Evolutionary conservation across 2,329 filamentous ascomycete genomes (phyloP).

Genomic region (Paecilomyces variotii): DNA sequence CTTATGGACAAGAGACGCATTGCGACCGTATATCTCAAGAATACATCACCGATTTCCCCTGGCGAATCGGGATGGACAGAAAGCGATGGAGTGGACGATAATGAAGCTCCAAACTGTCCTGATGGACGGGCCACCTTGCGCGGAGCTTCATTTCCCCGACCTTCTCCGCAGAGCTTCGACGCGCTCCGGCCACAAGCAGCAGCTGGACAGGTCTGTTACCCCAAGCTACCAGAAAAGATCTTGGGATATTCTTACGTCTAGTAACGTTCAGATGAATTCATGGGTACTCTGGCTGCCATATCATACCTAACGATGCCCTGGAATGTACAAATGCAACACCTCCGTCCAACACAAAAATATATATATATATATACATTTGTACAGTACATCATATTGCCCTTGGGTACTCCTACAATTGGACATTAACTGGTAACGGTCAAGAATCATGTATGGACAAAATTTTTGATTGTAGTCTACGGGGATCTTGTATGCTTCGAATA

Average conservation of each 20-base stretch:
- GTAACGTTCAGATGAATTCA: too few species aligned
- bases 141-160: constrained; percentile 30
- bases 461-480: background rate
- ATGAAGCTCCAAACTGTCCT: constrained; percentile 4
- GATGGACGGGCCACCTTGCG: constrained; percentile 27
- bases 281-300: too few species aligned
- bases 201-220: background rate
- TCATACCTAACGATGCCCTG: too few species aligned
- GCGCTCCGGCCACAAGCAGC: background rate
- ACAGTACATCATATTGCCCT: too few species aligned
- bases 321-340: too few species aligned
- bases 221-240: too few species aligned
- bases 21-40: constrained; percentile 16
- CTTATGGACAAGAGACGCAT: constrained; percentile 23
- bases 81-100: background rate
- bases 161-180: constrained; percentile 1
- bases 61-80: background rate
- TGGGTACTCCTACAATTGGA: too few species aligned
- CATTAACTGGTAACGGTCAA: too few species aligned
- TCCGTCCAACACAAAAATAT: too few species aligned
- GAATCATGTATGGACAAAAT: too few species aligned
- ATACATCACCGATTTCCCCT: constrained; percentile 1
- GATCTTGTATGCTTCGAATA: background rate
- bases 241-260: too few species aligned
- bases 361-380: too few species aligned